These are phyloP conservation scores for Besnoitia besnoiti DNA, from an alignment of 169 alveolate species.

Conservation along the genomic window DNA sequence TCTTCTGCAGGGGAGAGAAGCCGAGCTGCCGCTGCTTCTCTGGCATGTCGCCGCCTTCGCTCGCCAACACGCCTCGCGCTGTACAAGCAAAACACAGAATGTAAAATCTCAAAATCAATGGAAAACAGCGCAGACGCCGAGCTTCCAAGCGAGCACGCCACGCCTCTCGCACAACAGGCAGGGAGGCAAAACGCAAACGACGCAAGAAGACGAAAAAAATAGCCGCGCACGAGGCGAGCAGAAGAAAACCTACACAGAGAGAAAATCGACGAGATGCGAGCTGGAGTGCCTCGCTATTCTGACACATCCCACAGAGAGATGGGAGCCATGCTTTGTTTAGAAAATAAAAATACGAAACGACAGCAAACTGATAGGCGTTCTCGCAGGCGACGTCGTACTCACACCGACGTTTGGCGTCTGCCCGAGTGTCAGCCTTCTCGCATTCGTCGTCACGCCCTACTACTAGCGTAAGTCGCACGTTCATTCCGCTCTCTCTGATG, in stretches of 20 bases:
- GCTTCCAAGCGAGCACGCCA: neutral
- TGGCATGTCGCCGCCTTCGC: neutral
- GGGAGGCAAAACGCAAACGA: neutral
- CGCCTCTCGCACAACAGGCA: neutral
- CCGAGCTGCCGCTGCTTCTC: neutral
- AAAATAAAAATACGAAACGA: neutral
- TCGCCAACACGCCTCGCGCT: neutral
- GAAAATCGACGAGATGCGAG: too few species aligned
- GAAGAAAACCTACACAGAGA: neutral
- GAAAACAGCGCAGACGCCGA: neutral
- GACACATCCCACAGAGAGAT: too few species aligned
- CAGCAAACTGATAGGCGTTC: neutral
- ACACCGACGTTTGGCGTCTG: conserved; percentile 37
- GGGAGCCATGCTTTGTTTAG: neutral
- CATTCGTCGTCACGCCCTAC: conserved; percentile 62
- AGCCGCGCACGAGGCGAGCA: too few species aligned
- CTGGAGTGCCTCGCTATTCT: too few species aligned
- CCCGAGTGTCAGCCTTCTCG: conserved; percentile 36
- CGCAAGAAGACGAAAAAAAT: neutral
- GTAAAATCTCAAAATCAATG: neutral
- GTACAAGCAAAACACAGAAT: neutral
- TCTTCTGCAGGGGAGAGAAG: neutral
- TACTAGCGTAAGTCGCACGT: conserved; percentile 48
- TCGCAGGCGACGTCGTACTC: conserved; percentile 57
- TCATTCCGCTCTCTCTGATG: too few species aligned